Conservation (phyloP, 495 filamentous ascomycete genomes). For the Parathielavia appendiculata region DNA sequence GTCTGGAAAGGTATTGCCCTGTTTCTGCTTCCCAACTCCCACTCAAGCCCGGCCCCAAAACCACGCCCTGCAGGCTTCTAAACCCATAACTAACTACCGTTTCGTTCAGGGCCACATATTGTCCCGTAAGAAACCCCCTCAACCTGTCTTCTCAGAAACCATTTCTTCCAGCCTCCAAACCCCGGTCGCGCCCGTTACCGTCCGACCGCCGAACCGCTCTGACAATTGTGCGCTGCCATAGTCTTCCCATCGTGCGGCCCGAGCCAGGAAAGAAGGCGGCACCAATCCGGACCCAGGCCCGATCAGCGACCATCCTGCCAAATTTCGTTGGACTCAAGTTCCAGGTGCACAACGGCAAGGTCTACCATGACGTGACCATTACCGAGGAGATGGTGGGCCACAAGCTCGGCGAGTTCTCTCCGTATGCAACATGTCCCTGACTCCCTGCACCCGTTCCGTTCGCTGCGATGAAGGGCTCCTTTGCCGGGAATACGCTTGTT, state of each 20-base stretch:
- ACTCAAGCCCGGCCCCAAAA: background rate
- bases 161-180: background rate
- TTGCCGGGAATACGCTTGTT: slow-evolving; percentile 1
- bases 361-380: slow-evolving; percentile 78
- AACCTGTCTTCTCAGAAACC: background rate
- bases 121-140: slow-evolving; percentile 54
- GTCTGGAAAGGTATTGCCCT: slow-evolving; percentile 52
- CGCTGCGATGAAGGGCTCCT: background rate
- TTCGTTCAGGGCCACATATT: slow-evolving; percentile 57
- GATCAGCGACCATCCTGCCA: slow-evolving; percentile 87
- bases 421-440: slow-evolving; percentile 53
- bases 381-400: slow-evolving; percentile 98
- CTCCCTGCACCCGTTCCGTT: too few species aligned
- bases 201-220: slow-evolving; percentile 9
- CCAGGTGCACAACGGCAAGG: slow-evolving; percentile 93
- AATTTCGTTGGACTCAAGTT: slow-evolving; percentile 94
- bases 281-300: slow-evolving; percentile 83
- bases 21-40: background rate
- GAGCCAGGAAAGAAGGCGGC: slow-evolving; percentile 56
- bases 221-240: slow-evolving; percentile 26
- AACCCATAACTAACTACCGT: background rate
- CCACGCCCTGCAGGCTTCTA: background rate
- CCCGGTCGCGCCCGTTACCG: background rate
- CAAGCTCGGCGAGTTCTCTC: slow-evolving; percentile 91
- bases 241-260: slow-evolving; percentile 59